phyloP scores from a whole-genome alignment of 768 basidiomycete species.

The Royoungia palumana region DNA sequence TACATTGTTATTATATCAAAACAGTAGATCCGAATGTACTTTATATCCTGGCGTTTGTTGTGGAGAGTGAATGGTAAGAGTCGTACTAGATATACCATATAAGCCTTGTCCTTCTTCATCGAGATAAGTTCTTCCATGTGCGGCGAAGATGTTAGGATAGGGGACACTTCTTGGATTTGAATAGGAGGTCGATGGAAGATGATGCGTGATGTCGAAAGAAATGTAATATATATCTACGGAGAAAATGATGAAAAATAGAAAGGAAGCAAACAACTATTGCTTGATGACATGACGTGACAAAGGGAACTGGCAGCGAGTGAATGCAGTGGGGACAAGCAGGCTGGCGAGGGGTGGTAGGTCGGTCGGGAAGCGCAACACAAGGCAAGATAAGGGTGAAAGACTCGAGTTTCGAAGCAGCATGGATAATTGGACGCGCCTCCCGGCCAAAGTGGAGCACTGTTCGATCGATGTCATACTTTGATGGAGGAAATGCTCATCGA shows the following conservation, averaged over 20 bases:
- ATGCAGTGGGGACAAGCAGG: neutral
- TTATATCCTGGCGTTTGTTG: conserved; percentile 3
- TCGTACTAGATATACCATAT: conserved; percentile 8
- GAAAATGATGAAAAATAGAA: neutral
- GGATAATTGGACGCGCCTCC: neutral
- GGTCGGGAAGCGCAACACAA: neutral
- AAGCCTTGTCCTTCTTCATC: conserved; percentile 4
- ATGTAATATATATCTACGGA: conserved; percentile 13
- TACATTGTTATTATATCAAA: conserved; percentile 1
- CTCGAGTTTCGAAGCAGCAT: neutral
- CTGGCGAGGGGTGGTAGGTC: neutral
- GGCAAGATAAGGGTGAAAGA: neutral
- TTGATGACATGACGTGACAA: neutral
- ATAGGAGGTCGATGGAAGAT: conserved; percentile 12
- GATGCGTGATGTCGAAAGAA: neutral
- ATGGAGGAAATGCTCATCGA: conserved; percentile 2
- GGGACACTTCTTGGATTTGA: conserved; percentile 2
- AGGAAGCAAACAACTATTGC: neutral
- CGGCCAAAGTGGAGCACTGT: conserved; percentile 3
- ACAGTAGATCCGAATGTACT: neutral
- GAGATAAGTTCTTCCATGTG: conserved; percentile 8
- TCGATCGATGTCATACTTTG: conserved; percentile 7
- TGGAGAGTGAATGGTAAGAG: conserved; percentile 3
- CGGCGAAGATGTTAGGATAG: conserved; percentile 1
- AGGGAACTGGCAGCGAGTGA: neutral